Evolutionary conservation across 2,329 filamentous ascomycete genomes (phyloP).

Genomic region (Sporothrix globosa): DNA sequence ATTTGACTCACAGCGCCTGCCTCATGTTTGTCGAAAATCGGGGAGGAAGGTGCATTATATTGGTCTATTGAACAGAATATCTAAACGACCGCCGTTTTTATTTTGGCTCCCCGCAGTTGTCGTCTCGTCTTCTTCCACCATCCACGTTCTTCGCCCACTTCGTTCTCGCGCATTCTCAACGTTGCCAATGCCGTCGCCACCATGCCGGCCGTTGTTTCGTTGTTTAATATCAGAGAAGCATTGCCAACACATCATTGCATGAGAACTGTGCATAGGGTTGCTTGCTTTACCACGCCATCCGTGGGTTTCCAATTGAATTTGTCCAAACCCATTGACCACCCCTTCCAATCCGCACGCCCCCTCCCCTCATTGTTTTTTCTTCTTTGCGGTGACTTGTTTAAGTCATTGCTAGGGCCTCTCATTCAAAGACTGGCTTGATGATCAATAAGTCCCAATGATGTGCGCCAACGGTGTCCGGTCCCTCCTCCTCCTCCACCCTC

Average conservation of each 20-base stretch:
- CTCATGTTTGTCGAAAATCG: background rate
- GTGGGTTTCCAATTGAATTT: slow-evolving; percentile 33
- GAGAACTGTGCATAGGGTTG: slow-evolving; percentile 42
- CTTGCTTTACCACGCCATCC: slow-evolving; percentile 38
- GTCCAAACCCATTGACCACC: slow-evolving; percentile 9
- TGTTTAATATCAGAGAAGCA: slow-evolving; percentile 57
- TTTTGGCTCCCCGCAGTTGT: background rate
- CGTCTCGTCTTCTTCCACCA: slow-evolving; percentile 6
- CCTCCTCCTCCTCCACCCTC: background rate
- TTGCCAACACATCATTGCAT: slow-evolving; percentile 81
- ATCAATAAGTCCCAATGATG: slow-evolving; percentile 34
- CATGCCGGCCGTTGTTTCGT: background rate
- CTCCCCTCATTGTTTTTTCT: background rate
- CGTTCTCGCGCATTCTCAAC: background rate
- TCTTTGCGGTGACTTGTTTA: background rate
- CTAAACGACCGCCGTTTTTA: too few species aligned
- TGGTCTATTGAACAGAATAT: background rate
- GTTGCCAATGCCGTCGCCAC: slow-evolving; percentile 2
- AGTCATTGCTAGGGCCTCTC: slow-evolving; percentile 32
- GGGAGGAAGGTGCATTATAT: background rate
- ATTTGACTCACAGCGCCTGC: background rate
- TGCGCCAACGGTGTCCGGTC: slow-evolving; percentile 35
- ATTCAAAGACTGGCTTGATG: slow-evolving; percentile 39
- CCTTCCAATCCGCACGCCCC: slow-evolving; percentile 22
- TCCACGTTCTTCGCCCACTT: background rate